Conservation (phyloP, 768 basidiomycete genomes). For the Lactarius akahatsu region DNA sequence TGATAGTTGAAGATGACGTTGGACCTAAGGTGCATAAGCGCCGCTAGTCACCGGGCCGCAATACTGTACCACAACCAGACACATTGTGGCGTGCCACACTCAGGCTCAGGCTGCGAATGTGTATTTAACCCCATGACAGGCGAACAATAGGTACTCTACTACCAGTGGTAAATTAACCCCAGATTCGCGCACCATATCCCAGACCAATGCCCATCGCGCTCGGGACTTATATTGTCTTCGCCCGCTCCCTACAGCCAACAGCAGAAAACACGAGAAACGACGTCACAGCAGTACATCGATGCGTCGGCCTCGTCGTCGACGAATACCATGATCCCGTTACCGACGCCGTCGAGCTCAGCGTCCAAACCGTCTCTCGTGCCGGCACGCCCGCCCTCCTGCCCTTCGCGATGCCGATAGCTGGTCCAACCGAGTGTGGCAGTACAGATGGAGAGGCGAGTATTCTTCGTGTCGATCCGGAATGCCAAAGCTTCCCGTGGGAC, state of each 20-base stretch:
- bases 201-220: constrained; percentile 11
- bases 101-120: neutral
- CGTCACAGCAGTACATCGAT: neutral
- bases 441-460: neutral
- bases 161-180: neutral
- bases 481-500: constrained; percentile 7
- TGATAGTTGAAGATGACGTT: neutral
- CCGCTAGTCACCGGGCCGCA: neutral
- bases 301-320: constrained; percentile 10
- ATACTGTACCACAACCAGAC: neutral
- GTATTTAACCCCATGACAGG: neutral
- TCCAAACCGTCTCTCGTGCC: neutral
- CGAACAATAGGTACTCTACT: neutral
- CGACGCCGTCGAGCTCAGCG: neutral
- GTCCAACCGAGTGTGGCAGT: neutral
- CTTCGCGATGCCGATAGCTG: constrained; percentile 6
- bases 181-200: neutral
- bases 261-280: neutral
- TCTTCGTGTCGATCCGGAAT: constrained; percentile 2
- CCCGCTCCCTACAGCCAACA: neutral
- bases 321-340: neutral
- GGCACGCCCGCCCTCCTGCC: neutral
- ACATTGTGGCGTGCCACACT: neutral
- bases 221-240: constrained; percentile 2
- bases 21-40: neutral